Evolutionary conservation across 768 basidiomycete genomes (phyloP), one percentile per base, ranked within the genome.

Genomic region (Rhizopogon vesiculosus): DNA sequence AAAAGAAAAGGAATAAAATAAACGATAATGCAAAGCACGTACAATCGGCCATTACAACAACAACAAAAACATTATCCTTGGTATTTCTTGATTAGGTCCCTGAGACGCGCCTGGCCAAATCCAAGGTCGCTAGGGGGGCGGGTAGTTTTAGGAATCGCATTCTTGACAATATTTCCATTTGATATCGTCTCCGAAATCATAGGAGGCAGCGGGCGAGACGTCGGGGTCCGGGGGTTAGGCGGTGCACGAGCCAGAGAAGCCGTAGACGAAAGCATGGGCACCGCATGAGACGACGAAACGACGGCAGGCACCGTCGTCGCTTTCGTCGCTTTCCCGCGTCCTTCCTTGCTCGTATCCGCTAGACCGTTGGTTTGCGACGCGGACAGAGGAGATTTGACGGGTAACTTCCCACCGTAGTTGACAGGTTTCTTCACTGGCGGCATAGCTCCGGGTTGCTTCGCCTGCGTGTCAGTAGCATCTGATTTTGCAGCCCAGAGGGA

Each of bases 61-160:
- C 4, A 28, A 31, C 5, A 33, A n/a, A 25, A 40, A 7, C 22
- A 12, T 39, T 60, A 69, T 33, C 75, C 74, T 70, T 92, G 89
- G 66, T 91, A 92, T 63, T 89, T 87, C 80, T 84, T 86, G 66
- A 91, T 91, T 58, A 91, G 73, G 70, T 91, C 89, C 54, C 87
- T 74, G 61, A 91, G 69, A 57, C 85, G 75, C 13, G 89, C 88
- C 69, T 91, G 85, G 13, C 89, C 89, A 71, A 91, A 90, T 9
- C 82, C 86, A 55, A 87, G 67, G 41, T 87, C 85, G 2, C 72
- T 72, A 38, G 62, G 56, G 16, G 62, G 57, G 39, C 65, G 54
- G 48, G 59, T 41, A 1, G 54, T 18, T 55, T 51, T 62, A 8
- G 40, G 58, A 18, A 51, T 56, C 9, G 58, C 16, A 8, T 15